A percentile compares a stretch with the other conserved stretches of the same genome.
Evolutionary conservation across 495 filamentous ascomycete species (phyloP).

Genomic region (Podospora sp.): DNA sequence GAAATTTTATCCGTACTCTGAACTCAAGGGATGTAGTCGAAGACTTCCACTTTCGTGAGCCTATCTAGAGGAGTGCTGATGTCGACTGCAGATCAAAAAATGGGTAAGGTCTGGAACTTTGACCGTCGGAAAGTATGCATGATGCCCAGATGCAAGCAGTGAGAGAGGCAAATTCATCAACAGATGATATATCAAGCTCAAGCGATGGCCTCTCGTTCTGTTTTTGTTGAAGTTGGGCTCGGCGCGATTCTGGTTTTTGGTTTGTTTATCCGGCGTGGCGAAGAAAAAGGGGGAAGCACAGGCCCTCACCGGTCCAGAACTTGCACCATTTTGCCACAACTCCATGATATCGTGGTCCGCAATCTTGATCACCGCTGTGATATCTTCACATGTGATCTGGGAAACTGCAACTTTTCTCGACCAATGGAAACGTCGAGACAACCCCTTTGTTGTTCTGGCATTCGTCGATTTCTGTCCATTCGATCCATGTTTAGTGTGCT

Average conservation of each 20-base stretch:
- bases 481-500: not conserved
- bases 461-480: not conserved
- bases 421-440: not conserved
- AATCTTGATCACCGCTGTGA: not conserved
- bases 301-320: slow-evolving; percentile 8
- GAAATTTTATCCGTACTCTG: not conserved
- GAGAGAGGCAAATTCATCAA: not conserved
- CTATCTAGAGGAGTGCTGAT: not conserved
- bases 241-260: slow-evolving; percentile 2
- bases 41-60: not conserved
- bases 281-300: slow-evolving; percentile 18
- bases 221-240: not conserved
- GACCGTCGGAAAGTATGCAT: not conserved
- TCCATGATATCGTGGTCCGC: not conserved
- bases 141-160: not conserved
- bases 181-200: slow-evolving; percentile 6
- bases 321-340: slow-evolving; percentile 16
- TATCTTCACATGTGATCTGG: not conserved
- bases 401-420: not conserved
- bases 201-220: not conserved
- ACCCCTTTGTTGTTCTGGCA: not conserved
- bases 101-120: not conserved
- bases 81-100: not conserved
- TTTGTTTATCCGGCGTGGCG: slow-evolving; percentile 20
- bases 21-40: not conserved